These are phyloP conservation scores for Abeoforma whisleri DNA, from an alignment of 78 protist genomes.

Conservation along the genomic window DNA sequence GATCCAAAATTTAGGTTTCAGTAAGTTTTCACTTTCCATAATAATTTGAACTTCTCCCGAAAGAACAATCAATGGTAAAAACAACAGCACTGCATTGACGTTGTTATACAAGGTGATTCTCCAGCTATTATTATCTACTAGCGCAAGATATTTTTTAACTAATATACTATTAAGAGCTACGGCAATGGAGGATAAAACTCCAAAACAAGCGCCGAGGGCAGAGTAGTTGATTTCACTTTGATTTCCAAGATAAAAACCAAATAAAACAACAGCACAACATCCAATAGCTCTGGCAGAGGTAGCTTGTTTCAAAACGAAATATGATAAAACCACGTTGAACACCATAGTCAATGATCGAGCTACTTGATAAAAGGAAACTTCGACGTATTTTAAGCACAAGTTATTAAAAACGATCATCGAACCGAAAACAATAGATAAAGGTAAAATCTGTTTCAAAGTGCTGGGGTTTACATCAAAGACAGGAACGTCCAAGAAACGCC, in stretches of 20 bases:
- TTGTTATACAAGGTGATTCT: constrained; percentile 50
- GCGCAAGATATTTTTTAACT: constrained; percentile 57
- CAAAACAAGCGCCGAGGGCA: constrained; percentile 59
- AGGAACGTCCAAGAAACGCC: constrained; percentile 15
- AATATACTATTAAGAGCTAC: constrained; percentile 69
- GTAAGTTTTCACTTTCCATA: constrained; percentile 9
- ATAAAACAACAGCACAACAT: constrained; percentile 53
- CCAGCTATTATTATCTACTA: constrained; percentile 59
- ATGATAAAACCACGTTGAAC: constrained; percentile 62
- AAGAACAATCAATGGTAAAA: constrained; percentile 51
- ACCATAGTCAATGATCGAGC: constrained; percentile 74
- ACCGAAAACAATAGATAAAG: constrained; percentile 61
- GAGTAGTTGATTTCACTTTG: constrained; percentile 57
- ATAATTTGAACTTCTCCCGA: constrained; percentile 53
- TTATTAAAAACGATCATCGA: constrained; percentile 70
- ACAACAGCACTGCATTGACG: constrained; percentile 49
- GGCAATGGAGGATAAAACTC: constrained; percentile 58
- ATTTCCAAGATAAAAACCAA: constrained; percentile 65
- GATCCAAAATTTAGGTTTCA: constrained; percentile 48
- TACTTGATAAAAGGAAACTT: constrained; percentile 71
- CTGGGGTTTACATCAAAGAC: constrained; percentile 48
- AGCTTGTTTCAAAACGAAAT: constrained; percentile 49
- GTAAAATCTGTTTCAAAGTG: constrained; percentile 53
- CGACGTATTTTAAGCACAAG: constrained; percentile 68
- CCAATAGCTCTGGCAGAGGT: constrained; percentile 51